Conservation (phyloP, 371 early-diverging fungal species). For the Syncephalis plumigaleata region DNA sequence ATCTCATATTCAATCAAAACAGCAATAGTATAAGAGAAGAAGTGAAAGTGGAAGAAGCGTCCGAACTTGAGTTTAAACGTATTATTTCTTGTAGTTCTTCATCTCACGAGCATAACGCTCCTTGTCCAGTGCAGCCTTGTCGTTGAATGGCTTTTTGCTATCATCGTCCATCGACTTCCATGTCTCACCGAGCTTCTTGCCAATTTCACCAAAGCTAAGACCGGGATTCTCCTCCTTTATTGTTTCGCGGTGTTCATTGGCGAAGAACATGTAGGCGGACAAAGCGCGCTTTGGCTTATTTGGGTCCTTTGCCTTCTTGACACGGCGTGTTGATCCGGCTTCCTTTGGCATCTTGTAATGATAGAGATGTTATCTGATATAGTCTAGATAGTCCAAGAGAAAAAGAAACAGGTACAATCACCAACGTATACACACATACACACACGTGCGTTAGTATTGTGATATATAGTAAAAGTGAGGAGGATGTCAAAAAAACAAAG, state of each 20-base stretch:
- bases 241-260: constrained; percentile 42
- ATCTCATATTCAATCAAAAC: no score
- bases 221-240: constrained; percentile 62
- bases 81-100: constrained; percentile 1
- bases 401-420: no score
- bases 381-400: no score
- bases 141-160: constrained; percentile 34
- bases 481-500: no score
- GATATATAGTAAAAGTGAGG: no score
- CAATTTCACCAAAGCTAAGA: constrained; percentile 61
- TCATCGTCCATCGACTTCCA: constrained; percentile 50
- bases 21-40: no score
- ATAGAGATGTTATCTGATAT: no score
- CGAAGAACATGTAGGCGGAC: constrained; percentile 71
- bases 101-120: constrained; percentile 56
- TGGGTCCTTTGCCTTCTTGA: constrained; percentile 35
- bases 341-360: constrained; percentile 17
- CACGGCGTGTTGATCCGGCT: constrained; percentile 7
- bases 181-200: constrained; percentile 59
- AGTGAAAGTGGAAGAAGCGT: no score
- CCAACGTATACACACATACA: no score
- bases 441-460: no score
- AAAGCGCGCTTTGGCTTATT: constrained; percentile 67
- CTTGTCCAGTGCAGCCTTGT: constrained; percentile 41
- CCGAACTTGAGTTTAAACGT: no score